phyloP scores from a whole-genome alignment of 2,329 filamentous ascomycete genomes.

The Sclerotinia trifoliorum region DNA sequence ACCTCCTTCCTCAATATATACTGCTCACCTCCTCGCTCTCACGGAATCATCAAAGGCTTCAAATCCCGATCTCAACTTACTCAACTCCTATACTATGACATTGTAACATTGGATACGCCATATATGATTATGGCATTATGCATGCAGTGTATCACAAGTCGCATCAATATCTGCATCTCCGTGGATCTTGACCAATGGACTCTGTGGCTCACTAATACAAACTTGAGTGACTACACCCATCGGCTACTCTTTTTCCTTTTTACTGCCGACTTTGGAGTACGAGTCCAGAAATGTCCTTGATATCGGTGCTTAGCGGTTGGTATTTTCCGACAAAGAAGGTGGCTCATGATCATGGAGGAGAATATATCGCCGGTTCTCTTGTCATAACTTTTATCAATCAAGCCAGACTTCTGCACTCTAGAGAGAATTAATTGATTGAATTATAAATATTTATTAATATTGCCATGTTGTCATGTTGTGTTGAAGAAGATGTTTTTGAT shows the following conservation, averaged over 20 bases:
- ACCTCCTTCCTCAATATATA: neutral
- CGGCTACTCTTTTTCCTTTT: neutral
- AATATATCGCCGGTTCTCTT: neutral
- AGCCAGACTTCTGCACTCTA: too few species aligned
- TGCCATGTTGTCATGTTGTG: too few species aligned
- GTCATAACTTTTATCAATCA: too few species aligned
- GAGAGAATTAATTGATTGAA: too few species aligned
- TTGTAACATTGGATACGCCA: neutral
- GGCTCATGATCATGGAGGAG: neutral
- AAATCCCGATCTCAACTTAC: neutral
- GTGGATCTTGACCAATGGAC: neutral
- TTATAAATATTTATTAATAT: too few species aligned
- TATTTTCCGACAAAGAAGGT: neutral
- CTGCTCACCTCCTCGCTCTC: neutral
- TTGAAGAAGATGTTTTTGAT: neutral
- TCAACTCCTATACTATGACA: neutral
- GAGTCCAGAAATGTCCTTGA: neutral
- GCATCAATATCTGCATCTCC: neutral
- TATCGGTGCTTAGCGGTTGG: neutral
- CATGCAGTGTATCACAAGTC: neutral
- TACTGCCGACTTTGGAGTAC: neutral
- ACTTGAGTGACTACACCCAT: slow-evolving; percentile 7
- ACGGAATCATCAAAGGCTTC: slow-evolving; percentile 14
- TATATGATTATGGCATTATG: neutral
- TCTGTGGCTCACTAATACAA: neutral